Conservation (phyloP, 352 stramenopile species). For the Paralagenidium karlingii region DNA sequence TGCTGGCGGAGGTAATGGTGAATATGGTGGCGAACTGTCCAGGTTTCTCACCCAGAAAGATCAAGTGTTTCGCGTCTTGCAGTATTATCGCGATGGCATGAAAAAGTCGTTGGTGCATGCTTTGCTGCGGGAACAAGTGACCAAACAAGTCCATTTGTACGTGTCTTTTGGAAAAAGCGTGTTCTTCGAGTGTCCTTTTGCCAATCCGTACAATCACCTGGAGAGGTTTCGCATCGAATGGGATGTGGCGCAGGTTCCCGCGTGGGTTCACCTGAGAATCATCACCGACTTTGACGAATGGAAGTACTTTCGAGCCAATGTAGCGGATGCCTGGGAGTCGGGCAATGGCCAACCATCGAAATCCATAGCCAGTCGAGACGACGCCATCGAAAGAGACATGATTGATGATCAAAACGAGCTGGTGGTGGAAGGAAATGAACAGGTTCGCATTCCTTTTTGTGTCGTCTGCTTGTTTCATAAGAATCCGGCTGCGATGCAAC, state of each 20-base stretch:
- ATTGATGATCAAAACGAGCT: constrained; percentile 84
- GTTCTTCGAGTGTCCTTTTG: constrained; percentile 84
- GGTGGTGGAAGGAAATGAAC: constrained; percentile 76
- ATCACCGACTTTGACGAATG: constrained; percentile 77
- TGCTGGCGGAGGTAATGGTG: not conserved
- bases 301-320: constrained; percentile 53
- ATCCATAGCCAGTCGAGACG: constrained; percentile 5
- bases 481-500: constrained; percentile 76
- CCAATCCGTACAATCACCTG: constrained; percentile 86
- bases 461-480: too few relatives aligned
- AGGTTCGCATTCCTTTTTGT: constrained; percentile 79
- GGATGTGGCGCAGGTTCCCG: constrained; percentile 19
- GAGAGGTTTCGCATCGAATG: constrained; percentile 87
- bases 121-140: constrained; percentile 85
- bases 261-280: constrained; percentile 50
- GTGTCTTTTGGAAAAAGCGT: constrained; percentile 63
- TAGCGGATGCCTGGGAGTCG: constrained; percentile 39
- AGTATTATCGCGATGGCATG: constrained; percentile 88
- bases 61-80: constrained; percentile 79
- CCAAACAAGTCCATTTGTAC: constrained; percentile 66
- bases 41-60: constrained; percentile 62
- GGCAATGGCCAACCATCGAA: constrained; percentile 1
- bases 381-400: constrained; percentile 84
- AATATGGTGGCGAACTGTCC: constrained; percentile 6
- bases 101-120: constrained; percentile 89